A percentile compares a stretch with the other conserved stretches of the same genome.
Conservation (phyloP, 78 protist species). For the Guillardia theta region DNA sequence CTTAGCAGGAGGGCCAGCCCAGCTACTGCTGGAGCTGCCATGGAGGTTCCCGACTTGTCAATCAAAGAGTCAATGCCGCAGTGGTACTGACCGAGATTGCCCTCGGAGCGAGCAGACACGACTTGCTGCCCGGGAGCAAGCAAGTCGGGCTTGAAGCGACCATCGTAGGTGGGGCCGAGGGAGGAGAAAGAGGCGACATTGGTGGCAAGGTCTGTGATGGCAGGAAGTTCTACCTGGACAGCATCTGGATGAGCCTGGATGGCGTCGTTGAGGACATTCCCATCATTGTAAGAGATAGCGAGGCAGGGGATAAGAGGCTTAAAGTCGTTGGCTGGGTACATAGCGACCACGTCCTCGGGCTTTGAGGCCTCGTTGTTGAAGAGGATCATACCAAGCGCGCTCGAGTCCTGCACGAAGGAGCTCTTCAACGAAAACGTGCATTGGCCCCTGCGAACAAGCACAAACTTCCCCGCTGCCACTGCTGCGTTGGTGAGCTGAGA, state of each 20-base stretch:
- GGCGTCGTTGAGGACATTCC: too few species aligned
- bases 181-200: constrained; percentile 45
- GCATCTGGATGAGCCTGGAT: not conserved
- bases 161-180: not conserved
- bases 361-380: not conserved
- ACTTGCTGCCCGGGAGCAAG: not conserved
- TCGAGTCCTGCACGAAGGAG: not conserved
- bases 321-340: too few species aligned
- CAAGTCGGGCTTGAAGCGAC: not conserved
- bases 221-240: not conserved
- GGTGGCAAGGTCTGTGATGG: not conserved
- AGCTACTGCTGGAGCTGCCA: constrained; percentile 74
- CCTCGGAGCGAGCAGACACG: not conserved
- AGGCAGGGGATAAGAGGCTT: too few species aligned
- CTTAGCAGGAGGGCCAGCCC: constrained; percentile 59
- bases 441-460: not conserved
- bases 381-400: not conserved
- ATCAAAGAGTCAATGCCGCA: not conserved
- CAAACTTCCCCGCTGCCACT: not conserved
- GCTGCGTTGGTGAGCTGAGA: not conserved
- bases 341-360: too few species aligned
- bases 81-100: not conserved
- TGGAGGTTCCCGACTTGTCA: constrained; percentile 54
- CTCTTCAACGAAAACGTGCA: not conserved
- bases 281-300: too few species aligned